Base-by-base conservation (phyloP, 345 rosid species). In the Trapa bicornis region DNA sequence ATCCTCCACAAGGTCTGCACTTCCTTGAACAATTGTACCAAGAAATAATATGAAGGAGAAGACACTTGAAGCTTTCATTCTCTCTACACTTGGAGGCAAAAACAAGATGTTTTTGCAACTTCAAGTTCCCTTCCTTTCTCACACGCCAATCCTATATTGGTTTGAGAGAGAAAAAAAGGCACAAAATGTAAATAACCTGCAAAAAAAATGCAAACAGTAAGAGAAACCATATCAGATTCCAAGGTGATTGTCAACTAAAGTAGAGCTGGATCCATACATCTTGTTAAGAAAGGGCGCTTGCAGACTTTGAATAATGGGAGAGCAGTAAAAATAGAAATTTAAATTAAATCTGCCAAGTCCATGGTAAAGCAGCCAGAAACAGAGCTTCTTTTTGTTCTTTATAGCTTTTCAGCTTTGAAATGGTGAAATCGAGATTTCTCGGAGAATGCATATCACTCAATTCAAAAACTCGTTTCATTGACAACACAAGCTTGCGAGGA, bases 81-180 rank as follows among this genome's bases (percentile, higher is more conserved):
- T 56, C 64, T 43, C 72, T 61, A 37, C 37, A 9, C 45, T 65
- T 61, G 68, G 73, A 74, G 77, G 61, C 75, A 79, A 83, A 79
- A 80, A 17, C 77, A 75, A 86, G 90, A 69, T 78, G 84, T 86
- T 81, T 86, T 76, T 47, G 86, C 80, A 62, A 65, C 63, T 63
- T 56, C 58, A 47, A 37, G 42, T 16, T 4, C 62, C 61, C 67
- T 56, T 42, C 48, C 57, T 15, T 35, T 41, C 57, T 48, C 71
- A 37, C 47, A 67, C 64, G 68, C 60, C 4, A 64, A 58, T 66
- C 74, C 70, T 62, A 6, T 57, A 62, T 1, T 35, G 39, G 62
- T 50, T 42, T 56, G 38, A 37, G n/a, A 70, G 42, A 9, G 58
- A 65, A 22, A 22, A n/a, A 42, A 67, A 65, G 52, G 65, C 66